These are phyloP conservation scores for Fusarium palustre DNA, from an alignment of 2,329 filamentous ascomycete species.

Conservation along the genomic window DNA sequence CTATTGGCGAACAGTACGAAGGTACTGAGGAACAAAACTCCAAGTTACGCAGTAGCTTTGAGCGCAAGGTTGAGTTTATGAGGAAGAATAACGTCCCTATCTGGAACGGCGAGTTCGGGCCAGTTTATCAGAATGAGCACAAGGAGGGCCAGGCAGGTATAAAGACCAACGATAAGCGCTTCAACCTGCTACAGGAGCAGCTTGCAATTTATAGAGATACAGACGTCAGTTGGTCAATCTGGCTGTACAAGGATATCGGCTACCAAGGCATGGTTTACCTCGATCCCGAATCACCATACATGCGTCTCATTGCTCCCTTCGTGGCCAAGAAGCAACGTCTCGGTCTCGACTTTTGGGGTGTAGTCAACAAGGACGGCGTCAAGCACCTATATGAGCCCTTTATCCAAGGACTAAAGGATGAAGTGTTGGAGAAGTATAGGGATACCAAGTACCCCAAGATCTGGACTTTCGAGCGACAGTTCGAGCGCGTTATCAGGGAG, in stretches of 20 bases:
- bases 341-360: slow-evolving; percentile 68
- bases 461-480: slow-evolving; percentile 64
- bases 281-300: slow-evolving; percentile 60
- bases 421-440: slow-evolving; percentile 56
- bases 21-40: slow-evolving; percentile 56
- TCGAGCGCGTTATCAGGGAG: slow-evolving; percentile 58
- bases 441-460: slow-evolving; percentile 61
- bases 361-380: slow-evolving; percentile 47
- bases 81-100: slow-evolving; percentile 54
- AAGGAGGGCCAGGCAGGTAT: slow-evolving; percentile 53
- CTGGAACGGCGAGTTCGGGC: slow-evolving; percentile 66
- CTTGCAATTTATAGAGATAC: slow-evolving; percentile 51
- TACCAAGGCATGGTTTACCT: slow-evolving; percentile 67
- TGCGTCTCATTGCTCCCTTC: slow-evolving; percentile 63
- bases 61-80: slow-evolving; percentile 60
- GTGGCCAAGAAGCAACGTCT: slow-evolving; percentile 66
- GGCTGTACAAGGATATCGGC: slow-evolving; percentile 69
- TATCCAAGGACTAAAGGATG: slow-evolving; percentile 56
- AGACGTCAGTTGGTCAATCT: slow-evolving; percentile 67
- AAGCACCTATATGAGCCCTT: slow-evolving; percentile 55
- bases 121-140: slow-evolving; percentile 57
- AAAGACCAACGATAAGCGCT: slow-evolving; percentile 56
- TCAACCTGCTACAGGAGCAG: slow-evolving; percentile 57
- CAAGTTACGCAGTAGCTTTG: slow-evolving; percentile 55
- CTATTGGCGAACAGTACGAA: slow-evolving; percentile 54